Conservation (phyloP, 768 basidiomycete species). For the Amyloporia xantha region DNA sequence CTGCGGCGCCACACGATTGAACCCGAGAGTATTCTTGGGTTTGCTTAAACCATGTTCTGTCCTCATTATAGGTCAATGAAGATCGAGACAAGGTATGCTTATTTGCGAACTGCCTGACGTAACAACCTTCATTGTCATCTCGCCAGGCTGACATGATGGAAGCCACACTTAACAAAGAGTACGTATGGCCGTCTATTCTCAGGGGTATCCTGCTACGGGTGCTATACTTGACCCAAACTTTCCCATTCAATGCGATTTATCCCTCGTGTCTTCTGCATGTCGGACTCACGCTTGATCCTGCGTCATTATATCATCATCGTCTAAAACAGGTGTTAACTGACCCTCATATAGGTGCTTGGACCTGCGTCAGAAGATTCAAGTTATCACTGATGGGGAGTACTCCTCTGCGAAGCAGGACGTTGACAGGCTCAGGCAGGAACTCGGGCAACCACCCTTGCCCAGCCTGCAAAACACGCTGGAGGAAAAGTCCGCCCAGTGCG, state of each 20-base stretch:
- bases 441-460: conserved; percentile 70
- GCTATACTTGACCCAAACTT: no score
- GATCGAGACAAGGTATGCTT: conserved; percentile 63
- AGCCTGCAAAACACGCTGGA: conserved; percentile 68
- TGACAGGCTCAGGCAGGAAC: conserved; percentile 65
- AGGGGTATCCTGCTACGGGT: no score
- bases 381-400: conserved; percentile 72
- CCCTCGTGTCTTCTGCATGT: no score
- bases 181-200: no score
- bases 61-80: conserved; percentile 55
- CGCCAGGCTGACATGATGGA: conserved; percentile 63
- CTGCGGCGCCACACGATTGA: no score
- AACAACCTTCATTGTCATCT: conserved; percentile 1
- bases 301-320: no score
- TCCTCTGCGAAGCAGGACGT: conserved; percentile 68
- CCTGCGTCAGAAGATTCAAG: conserved; percentile 59
- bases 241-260: no score
- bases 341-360: conserved; percentile 45
- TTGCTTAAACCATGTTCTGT: no score
- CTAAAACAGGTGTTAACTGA: no score
- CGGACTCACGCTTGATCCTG: no score
- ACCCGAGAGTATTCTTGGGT: no score
- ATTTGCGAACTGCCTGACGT: conserved; percentile 5
- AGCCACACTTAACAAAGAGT: conserved; percentile 65
- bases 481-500: conserved; percentile 53